Evolutionary conservation across 2,329 filamentous ascomycete genomes (phyloP).

Genomic region (Penicillium sp.): DNA sequence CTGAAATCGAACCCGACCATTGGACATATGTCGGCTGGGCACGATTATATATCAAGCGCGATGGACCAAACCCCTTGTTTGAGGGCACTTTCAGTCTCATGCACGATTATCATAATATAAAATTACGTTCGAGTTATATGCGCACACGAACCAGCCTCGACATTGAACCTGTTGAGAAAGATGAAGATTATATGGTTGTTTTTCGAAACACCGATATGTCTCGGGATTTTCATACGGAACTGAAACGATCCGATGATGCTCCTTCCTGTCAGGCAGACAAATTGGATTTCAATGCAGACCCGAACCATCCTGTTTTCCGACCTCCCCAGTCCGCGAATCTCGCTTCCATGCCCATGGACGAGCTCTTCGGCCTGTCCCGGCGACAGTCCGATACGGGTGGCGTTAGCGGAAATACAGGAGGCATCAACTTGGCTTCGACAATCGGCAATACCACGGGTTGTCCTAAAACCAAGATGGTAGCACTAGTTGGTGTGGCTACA

Average conservation of each 20-base stretch:
- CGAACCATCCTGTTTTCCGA: slow-evolving; percentile 63
- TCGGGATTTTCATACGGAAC: slow-evolving; percentile 48
- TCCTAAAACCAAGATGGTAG: slow-evolving; percentile 83
- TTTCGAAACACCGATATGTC: slow-evolving; percentile 86
- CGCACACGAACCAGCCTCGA: slow-evolving; percentile 69
- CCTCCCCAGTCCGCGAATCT: slow-evolving; percentile 54
- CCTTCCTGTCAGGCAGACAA: slow-evolving; percentile 65
- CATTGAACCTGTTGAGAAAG: slow-evolving; percentile 55
- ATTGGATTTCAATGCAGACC: slow-evolving; percentile 73
- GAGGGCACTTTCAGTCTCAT: slow-evolving; percentile 82
- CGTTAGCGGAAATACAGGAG: slow-evolving; percentile 69
- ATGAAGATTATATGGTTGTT: slow-evolving; percentile 77
- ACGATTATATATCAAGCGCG: slow-evolving; percentile 69
- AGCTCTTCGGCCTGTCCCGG: slow-evolving; percentile 63
- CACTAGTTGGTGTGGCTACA: slow-evolving; percentile 83
- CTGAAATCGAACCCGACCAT: slow-evolving; percentile 58
- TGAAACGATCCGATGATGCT: slow-evolving; percentile 56
- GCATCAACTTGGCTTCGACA: slow-evolving; percentile 70
- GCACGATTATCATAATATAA: slow-evolving; percentile 81
- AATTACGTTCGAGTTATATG: slow-evolving; percentile 69
- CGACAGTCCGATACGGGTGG: slow-evolving; percentile 66
- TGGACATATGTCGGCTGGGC: slow-evolving; percentile 88
- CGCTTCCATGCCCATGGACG: slow-evolving; percentile 58
- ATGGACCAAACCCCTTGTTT: slow-evolving; percentile 77
- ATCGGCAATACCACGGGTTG: slow-evolving; percentile 85